These are phyloP conservation scores for Rhinocladiella mackenziei DNA, from an alignment of 2,329 filamentous ascomycete genomes.

Conservation along the genomic window DNA sequence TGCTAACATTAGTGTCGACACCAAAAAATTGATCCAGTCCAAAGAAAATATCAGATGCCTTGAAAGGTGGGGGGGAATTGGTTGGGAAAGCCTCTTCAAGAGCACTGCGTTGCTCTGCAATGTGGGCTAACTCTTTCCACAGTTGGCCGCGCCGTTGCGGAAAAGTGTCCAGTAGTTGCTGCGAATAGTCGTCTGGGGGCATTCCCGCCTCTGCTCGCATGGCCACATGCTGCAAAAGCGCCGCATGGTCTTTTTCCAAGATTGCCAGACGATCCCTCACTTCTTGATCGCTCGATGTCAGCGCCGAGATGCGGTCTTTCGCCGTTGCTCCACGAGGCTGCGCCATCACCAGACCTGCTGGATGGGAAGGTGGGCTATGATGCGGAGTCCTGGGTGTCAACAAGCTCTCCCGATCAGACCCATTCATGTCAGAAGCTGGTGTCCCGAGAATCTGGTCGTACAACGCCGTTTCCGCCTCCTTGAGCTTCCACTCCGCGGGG, in stretches of 20 bases:
- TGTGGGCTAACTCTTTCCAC: background rate
- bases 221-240: background rate
- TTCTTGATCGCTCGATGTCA: background rate
- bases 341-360: background rate
- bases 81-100: background rate
- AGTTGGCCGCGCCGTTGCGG: background rate
- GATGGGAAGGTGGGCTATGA: background rate
- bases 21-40: background rate
- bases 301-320: background rate
- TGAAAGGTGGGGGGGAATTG: background rate
- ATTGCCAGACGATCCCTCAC: background rate
- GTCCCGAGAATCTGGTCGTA: constrained; percentile 1
- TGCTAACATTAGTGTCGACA: constrained; percentile 1
- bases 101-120: background rate
- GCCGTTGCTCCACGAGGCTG: background rate
- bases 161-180: background rate
- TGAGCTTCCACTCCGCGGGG: constrained; percentile 7
- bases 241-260: background rate
- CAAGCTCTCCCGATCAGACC: background rate
- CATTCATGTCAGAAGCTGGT: background rate
- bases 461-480: constrained; percentile 3
- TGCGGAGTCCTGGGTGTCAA: too few species aligned
- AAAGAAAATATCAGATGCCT: background rate
- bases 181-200: background rate
- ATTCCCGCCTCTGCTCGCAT: constrained; percentile 1